A percentile compares a stretch with the other conserved stretches of the same genome.
Evolutionary conservation across 257 asterid genomes (phyloP).

Genomic region (Solanum arcanum): DNA sequence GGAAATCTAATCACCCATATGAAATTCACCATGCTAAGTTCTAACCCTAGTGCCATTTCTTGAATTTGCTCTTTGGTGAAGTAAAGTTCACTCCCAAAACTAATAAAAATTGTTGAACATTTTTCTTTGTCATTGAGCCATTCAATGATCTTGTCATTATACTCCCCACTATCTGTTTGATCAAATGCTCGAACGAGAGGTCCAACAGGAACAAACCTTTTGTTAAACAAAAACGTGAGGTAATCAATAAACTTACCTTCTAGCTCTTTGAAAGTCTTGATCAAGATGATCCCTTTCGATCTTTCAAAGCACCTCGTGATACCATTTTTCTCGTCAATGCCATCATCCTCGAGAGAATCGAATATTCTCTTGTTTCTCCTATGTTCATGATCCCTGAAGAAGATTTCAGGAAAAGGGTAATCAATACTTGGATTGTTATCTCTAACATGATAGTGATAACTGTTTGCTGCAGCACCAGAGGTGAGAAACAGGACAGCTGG

Average conservation of each 20-base stretch:
- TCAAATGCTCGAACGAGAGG: constrained; percentile 22
- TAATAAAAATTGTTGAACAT: constrained; percentile 41
- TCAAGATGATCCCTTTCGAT: constrained; percentile 29
- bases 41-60: constrained; percentile 51
- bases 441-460: constrained; percentile 4
- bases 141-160: constrained; percentile 3
- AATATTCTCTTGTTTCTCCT: background rate
- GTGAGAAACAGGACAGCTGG: constrained; percentile 43
- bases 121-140: constrained; percentile 39
- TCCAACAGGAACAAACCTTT: constrained; percentile 41
- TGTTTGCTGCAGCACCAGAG: constrained; percentile 26
- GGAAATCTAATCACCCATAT: constrained; percentile 52
- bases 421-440: background rate
- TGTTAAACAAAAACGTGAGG: constrained; percentile 5
- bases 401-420: constrained; percentile 38
- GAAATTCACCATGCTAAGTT: constrained; percentile 40
- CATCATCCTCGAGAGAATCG: background rate
- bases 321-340: constrained; percentile 3
- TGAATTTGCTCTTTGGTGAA: constrained; percentile 30
- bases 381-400: constrained; percentile 15
- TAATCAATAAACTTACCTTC: constrained; percentile 50
- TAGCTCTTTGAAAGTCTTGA: constrained; percentile 32
- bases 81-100: constrained; percentile 58
- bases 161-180: background rate
- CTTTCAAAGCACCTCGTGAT: constrained; percentile 8